Percentiles rank a stretch among this genome's conserved stretches.
Evolutionary conservation across 768 basidiomycete species (phyloP).

Genomic region (Suillus variegatus): DNA sequence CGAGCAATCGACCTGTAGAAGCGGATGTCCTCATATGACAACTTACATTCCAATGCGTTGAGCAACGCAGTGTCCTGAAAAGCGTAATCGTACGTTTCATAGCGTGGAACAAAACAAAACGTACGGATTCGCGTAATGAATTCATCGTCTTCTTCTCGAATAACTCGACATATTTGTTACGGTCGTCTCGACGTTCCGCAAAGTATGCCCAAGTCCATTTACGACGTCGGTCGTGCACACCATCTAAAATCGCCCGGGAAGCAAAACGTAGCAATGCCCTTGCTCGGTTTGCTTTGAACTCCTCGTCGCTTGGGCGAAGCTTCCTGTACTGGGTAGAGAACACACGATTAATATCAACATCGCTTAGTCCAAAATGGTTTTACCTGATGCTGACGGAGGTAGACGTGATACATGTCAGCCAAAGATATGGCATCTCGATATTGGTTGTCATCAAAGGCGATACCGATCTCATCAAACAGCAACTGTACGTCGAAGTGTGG

Average conservation of each 20-base stretch:
- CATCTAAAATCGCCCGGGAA: constrained; percentile 72
- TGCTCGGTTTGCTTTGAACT: constrained; percentile 59
- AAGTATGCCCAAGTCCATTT: constrained; percentile 96
- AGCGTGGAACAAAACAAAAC: constrained; percentile 19
- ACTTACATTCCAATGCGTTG: constrained; percentile 72
- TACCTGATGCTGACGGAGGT: constrained; percentile 81
- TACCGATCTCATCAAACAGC: constrained; percentile 89
- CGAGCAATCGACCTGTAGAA: constrained; percentile 96
- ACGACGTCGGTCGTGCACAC: constrained; percentile 77
- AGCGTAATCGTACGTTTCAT: not conserved
- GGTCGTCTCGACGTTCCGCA: constrained; percentile 82
- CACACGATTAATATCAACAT: constrained; percentile 13
- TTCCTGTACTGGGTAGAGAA: constrained; percentile 61
- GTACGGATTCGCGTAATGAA: constrained; percentile 55
- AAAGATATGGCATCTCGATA: constrained; percentile 92
- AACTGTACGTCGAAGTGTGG: constrained; percentile 89
- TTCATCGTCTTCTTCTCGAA: constrained; percentile 76
- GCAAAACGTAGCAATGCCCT: constrained; percentile 79
- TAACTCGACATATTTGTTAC: constrained; percentile 79
- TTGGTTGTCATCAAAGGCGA: constrained; percentile 90
- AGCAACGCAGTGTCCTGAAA: constrained; percentile 54
- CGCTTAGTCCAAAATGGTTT: constrained; percentile 13
- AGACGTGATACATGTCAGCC: constrained; percentile 96
- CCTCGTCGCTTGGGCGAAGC: constrained; percentile 68
- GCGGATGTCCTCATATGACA: constrained; percentile 92